These are phyloP conservation scores for Nitzschia sp. DNA, from an alignment of 108 stramenopile species.

Conservation along the genomic window DNA sequence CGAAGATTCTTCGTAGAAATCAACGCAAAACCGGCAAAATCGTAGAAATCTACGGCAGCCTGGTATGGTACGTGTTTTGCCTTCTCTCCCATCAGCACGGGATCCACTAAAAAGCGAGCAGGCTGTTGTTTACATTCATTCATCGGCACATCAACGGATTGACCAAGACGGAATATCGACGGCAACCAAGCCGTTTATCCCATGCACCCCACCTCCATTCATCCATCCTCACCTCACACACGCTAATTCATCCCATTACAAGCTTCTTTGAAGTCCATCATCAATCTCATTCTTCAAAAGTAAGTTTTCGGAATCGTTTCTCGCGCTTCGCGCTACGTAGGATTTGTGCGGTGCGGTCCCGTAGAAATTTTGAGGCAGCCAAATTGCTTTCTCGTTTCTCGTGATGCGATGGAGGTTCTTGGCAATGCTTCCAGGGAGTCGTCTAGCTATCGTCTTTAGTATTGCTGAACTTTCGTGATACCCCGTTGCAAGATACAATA, in stretches of 20 bases:
- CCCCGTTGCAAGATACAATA: too few species aligned
- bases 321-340: neutral
- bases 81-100: slow-evolving; percentile 3
- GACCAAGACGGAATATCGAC: slow-evolving; percentile 4
- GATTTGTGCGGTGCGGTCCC: neutral
- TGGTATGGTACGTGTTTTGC: slow-evolving; percentile 15
- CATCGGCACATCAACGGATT: neutral
- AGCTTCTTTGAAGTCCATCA: neutral
- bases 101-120: neutral
- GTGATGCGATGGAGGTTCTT: too few species aligned
- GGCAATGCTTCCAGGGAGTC: too few species aligned
- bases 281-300: too few species aligned
- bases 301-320: slow-evolving; percentile 12
- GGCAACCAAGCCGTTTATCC: neutral
- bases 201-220: neutral
- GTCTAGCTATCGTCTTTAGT: too few species aligned
- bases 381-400: too few species aligned
- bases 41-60: slow-evolving; percentile 1
- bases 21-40: too few species aligned
- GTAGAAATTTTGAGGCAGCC: slow-evolving; percentile 1
- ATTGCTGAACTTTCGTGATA: too few species aligned
- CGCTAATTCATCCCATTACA: neutral
- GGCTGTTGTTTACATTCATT: neutral
- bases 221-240: slow-evolving; percentile 3
- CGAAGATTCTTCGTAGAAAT: neutral